These are phyloP conservation scores for Penicillium lagena DNA, from an alignment of 495 filamentous ascomycete genomes.

Conservation along the genomic window DNA sequence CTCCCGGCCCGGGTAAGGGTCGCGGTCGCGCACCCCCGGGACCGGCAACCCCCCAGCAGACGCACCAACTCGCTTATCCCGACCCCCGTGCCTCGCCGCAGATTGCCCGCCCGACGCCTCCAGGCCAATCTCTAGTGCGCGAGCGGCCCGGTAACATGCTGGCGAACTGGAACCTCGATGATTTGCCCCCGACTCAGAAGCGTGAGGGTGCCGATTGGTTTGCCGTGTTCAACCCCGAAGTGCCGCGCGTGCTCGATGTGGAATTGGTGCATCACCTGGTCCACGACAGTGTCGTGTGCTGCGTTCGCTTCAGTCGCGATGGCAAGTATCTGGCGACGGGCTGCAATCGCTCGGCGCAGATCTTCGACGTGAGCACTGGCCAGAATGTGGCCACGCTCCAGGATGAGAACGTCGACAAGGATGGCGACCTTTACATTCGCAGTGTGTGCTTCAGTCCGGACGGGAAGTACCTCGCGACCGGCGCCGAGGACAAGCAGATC, in stretches of 20 bases:
- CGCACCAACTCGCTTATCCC: constrained; percentile 68
- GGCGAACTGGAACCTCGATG: constrained; percentile 80
- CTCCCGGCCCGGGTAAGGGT: constrained; percentile 73
- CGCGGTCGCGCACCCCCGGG: constrained; percentile 54
- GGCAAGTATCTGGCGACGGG: constrained; percentile 86
- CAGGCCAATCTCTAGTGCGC: constrained; percentile 47
- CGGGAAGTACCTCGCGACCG: constrained; percentile 81
- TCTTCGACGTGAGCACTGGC: constrained; percentile 77
- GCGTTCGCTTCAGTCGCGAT: constrained; percentile 82
- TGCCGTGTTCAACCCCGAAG: constrained; percentile 80
- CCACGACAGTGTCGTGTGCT: constrained; percentile 88
- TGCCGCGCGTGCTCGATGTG: constrained; percentile 77
- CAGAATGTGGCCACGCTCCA: constrained; percentile 73
- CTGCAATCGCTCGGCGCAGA: constrained; percentile 83
- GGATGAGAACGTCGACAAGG: constrained; percentile 77
- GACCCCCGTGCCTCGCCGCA: constrained; percentile 80
- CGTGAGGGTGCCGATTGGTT: constrained; percentile 83
- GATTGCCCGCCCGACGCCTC: constrained; percentile 75
- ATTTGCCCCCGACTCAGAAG: constrained; percentile 74
- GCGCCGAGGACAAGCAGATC: constrained; percentile 88
- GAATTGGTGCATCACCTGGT: constrained; percentile 79
- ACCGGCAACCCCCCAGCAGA: constrained; percentile 87
- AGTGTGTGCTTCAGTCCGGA: constrained; percentile 93
- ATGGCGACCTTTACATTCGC: constrained; percentile 81
- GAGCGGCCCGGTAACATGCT: constrained; percentile 69